These are phyloP conservation scores for Tetrahymena elliotti DNA, from an alignment of 73 alveolate genomes.

Conservation along the genomic window DNA sequence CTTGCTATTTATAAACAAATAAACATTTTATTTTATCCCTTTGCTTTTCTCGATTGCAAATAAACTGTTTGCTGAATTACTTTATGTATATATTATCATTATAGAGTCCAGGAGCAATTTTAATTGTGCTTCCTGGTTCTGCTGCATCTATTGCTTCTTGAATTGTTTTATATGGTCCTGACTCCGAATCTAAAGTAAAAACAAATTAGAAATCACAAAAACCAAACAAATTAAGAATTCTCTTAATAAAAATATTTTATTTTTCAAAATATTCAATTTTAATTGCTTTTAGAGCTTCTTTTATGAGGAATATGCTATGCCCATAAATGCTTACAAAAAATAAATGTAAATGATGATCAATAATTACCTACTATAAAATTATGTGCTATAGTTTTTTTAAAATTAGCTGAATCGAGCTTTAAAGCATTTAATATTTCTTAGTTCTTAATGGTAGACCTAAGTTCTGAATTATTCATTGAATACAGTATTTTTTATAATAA, in stretches of 20 bases:
- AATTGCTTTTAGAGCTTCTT: background rate
- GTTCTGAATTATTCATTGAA: background rate
- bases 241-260: no score
- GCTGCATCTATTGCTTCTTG: constrained; percentile 62
- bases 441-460: background rate
- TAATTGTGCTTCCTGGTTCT: constrained; percentile 58
- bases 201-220: no score
- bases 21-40: background rate
- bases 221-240: background rate
- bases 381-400: background rate
- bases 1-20: background rate
- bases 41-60: no score
- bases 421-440: background rate
- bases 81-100: constrained; percentile 8
- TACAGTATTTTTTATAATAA: background rate
- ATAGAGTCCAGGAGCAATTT: constrained; percentile 40
- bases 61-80: background rate
- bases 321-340: no score
- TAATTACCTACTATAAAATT: background rate
- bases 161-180: constrained; percentile 51
- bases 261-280: no score
- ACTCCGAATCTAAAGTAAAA: constrained; percentile 23
- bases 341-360: no score
- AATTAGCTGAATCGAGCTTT: background rate
- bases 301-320: no score